phyloP scores from a whole-genome alignment of 306 rosid genomes.

The Psophocarpus tetragonolobus region DNA sequence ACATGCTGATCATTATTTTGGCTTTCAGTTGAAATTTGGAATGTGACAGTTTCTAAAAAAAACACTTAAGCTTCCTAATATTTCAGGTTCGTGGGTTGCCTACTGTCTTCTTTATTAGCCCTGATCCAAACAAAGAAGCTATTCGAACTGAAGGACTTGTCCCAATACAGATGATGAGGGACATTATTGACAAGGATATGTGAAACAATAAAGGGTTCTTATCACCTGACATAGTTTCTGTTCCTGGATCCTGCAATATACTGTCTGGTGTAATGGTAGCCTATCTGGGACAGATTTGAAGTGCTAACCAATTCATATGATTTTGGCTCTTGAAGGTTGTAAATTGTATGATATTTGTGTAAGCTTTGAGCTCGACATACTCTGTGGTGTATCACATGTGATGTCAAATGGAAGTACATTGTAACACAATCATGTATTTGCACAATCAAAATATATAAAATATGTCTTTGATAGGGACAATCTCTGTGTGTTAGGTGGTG shows the following conservation, averaged over 20 bases:
- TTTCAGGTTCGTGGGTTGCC: slow-evolving; percentile 91
- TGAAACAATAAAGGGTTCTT: slow-evolving; percentile 36
- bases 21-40: slow-evolving; percentile 22
- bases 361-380: slow-evolving; percentile 29
- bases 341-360: slow-evolving; percentile 26
- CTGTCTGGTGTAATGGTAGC: slow-evolving; percentile 36
- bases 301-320: slow-evolving; percentile 35
- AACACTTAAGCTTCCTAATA: neutral
- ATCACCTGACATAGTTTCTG: slow-evolving; percentile 17
- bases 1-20: neutral
- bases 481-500: slow-evolving; percentile 16
- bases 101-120: slow-evolving; percentile 74
- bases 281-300: slow-evolving; percentile 29
- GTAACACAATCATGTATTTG: slow-evolving; percentile 22
- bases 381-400: slow-evolving; percentile 36
- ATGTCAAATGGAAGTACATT: slow-evolving; percentile 26
- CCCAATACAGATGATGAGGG: slow-evolving; percentile 95
- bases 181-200: slow-evolving; percentile 76
- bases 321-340: slow-evolving; percentile 20
- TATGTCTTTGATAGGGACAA: slow-evolving; percentile 6
- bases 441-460: slow-evolving; percentile 30
- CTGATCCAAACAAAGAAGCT: slow-evolving; percentile 82
- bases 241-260: slow-evolving; percentile 35
- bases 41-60: neutral
- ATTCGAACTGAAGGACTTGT: slow-evolving; percentile 90